A percentile compares a stretch with the other conserved stretches of the same genome.
phyloP scores from a whole-genome alignment of 225 moss, liverwort and hornwort genomes.

The Sphagnum contortum region DNA sequence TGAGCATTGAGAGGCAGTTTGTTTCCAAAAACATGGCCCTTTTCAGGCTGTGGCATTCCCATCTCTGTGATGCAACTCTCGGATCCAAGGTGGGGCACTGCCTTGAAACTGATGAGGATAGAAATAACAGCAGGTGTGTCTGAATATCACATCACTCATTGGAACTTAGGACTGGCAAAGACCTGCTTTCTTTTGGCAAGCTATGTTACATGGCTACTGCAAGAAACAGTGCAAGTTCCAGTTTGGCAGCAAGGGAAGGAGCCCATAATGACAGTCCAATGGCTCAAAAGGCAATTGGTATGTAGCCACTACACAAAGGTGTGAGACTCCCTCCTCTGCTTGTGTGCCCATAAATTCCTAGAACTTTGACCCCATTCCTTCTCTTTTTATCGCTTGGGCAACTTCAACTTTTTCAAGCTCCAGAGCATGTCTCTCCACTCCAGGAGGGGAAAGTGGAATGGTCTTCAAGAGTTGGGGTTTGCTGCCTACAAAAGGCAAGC shows the following conservation, averaged over 20 bases:
- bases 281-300: slow-evolving; percentile 14
- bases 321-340: slow-evolving; percentile 6
- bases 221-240: slow-evolving; percentile 5
- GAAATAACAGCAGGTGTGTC: slow-evolving; percentile 10
- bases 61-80: too few species aligned
- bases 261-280: slow-evolving; percentile 18
- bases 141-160: slow-evolving; percentile 2
- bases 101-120: too few species aligned
- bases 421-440: slow-evolving; percentile 3
- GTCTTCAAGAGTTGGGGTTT: slow-evolving; percentile 8
- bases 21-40: too few species aligned
- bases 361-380: neutral
- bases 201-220: slow-evolving; percentile 74
- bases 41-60: too few species aligned
- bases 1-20: too few species aligned
- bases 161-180: slow-evolving; percentile 18
- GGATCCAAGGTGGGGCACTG: too few species aligned
- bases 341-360: neutral
- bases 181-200: slow-evolving; percentile 36
- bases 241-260: slow-evolving; percentile 28
- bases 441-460: slow-evolving; percentile 1
- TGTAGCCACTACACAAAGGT: slow-evolving; percentile 10
- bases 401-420: slow-evolving; percentile 14
- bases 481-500: slow-evolving; percentile 1
- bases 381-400: slow-evolving; percentile 4